Conservation (phyloP, 768 basidiomycete genomes). For the Phylloporus scabripes region DNA sequence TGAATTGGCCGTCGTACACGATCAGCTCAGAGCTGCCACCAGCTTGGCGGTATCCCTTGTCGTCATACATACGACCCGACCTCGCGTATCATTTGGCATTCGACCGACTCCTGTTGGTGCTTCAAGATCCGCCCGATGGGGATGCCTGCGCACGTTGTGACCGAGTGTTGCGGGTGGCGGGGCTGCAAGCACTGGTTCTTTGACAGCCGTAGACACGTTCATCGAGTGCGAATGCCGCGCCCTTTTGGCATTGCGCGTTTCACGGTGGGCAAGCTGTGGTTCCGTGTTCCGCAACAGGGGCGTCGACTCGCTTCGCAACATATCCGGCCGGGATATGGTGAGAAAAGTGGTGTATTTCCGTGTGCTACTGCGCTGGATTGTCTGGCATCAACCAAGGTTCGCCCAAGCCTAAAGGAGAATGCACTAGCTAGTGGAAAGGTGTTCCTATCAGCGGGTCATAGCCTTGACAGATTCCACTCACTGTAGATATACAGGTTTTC, state of each 20-base stretch:
- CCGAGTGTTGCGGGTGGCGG: slow-evolving; percentile 3
- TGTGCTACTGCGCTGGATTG: not conserved
- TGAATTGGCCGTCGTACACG: slow-evolving; percentile 4
- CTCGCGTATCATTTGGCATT: not conserved
- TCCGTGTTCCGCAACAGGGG: not conserved
- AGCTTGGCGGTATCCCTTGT: slow-evolving; percentile 3
- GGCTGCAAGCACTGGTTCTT: slow-evolving; percentile 10
- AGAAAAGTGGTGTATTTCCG: not conserved
- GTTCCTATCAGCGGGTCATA: slow-evolving; percentile 12
- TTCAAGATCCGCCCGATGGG: slow-evolving; percentile 17
- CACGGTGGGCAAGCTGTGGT: slow-evolving; percentile 2
- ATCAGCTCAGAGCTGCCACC: slow-evolving; percentile 14
- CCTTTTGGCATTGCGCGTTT: not conserved
- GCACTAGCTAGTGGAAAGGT: not conserved
- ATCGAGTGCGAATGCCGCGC: not conserved
- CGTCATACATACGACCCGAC: not conserved
- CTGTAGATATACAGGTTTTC: not conserved
- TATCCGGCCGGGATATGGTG: not conserved
- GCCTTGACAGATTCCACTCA: slow-evolving; percentile 12
- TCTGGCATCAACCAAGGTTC: not conserved
- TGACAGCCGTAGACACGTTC: slow-evolving; percentile 3
- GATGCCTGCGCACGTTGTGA: not conserved
- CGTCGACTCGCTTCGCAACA: not conserved
- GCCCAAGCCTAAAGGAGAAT: not conserved
- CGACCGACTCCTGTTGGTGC: not conserved